Evolutionary conservation across 2,329 filamentous ascomycete genomes (phyloP).

Genomic region (Samsoniella hepiali): DNA sequence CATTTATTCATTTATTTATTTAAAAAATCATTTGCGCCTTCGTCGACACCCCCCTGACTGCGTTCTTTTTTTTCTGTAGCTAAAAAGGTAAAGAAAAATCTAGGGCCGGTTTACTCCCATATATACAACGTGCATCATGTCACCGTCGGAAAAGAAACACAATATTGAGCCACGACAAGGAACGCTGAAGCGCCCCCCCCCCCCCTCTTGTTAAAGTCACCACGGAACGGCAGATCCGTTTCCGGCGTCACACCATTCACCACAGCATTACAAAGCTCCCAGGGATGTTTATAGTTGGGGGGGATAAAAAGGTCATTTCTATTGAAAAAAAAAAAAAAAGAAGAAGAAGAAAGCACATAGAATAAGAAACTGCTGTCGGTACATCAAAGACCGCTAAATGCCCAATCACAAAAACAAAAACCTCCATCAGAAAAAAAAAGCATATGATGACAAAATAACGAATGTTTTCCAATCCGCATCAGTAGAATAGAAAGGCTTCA

Average conservation of each 20-base stretch:
- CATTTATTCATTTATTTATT: background rate
- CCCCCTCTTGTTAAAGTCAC: background rate
- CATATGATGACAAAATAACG: background rate
- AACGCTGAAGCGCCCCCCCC: too few species aligned
- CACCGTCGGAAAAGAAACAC: background rate
- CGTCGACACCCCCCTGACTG: background rate
- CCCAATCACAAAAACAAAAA: conserved; percentile 9
- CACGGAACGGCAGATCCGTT: background rate
- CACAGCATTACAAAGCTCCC: too few species aligned
- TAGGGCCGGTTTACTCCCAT: background rate
- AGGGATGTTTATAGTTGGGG: too few species aligned
- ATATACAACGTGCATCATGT: background rate
- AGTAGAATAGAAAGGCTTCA: conserved; percentile 20
- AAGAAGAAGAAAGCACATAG: background rate
- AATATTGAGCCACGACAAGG: too few species aligned
- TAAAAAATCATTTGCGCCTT: too few species aligned
- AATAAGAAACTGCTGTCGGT: conserved; percentile 4
- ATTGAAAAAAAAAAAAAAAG: background rate
- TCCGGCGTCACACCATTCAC: too few species aligned
- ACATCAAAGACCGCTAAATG: conserved; percentile 13
- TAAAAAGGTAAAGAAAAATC: too few species aligned
- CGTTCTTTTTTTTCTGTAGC: background rate
- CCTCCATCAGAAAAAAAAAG: background rate
- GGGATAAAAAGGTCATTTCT: conserved; percentile 1
- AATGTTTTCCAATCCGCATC: conserved; percentile 9